Evolutionary conservation across 371 early-diverging fungal species (phyloP).

Genomic region (Mucor sp.): DNA sequence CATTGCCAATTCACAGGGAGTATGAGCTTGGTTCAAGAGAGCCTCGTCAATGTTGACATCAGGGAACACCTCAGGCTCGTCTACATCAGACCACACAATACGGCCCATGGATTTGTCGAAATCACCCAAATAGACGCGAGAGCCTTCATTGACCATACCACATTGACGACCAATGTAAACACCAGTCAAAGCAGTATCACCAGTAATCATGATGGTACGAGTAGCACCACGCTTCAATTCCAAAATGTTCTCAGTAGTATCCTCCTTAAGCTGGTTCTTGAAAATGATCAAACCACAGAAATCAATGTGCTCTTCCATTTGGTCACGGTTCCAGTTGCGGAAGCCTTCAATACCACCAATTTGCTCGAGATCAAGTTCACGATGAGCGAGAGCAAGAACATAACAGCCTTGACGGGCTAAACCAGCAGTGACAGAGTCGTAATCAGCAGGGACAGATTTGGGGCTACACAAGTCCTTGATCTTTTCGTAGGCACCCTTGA

Average conservation of each 20-base stretch:
- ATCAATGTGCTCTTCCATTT: slow-evolving; percentile 67
- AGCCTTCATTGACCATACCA: slow-evolving; percentile 59
- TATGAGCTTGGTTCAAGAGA: slow-evolving; percentile 32
- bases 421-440: slow-evolving; percentile 52
- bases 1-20: slow-evolving; percentile 66
- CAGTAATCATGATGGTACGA: slow-evolving; percentile 91
- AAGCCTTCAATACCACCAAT: slow-evolving; percentile 45
- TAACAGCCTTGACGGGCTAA: slow-evolving; percentile 79
- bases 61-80: slow-evolving; percentile 37
- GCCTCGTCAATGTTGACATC: slow-evolving; percentile 39
- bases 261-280: slow-evolving; percentile 85
- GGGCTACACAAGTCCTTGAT: slow-evolving; percentile 60
- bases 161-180: slow-evolving; percentile 82
- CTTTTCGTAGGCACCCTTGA: slow-evolving; percentile 86
- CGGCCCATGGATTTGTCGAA: slow-evolving; percentile 26
- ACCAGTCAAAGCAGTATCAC: slow-evolving; percentile 91
- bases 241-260: slow-evolving; percentile 70
- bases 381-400: slow-evolving; percentile 74
- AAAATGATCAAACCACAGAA: slow-evolving; percentile 83
- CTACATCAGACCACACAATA: slow-evolving; percentile 60
- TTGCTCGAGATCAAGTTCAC: slow-evolving; percentile 45
- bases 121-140: slow-evolving; percentile 57
- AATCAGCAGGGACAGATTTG: slow-evolving; percentile 65
- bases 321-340: slow-evolving; percentile 55
- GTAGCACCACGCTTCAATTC: slow-evolving; percentile 78